phyloP scores from a whole-genome alignment of 2,329 filamentous ascomycete genomes.

The Xylaria digitata region DNA sequence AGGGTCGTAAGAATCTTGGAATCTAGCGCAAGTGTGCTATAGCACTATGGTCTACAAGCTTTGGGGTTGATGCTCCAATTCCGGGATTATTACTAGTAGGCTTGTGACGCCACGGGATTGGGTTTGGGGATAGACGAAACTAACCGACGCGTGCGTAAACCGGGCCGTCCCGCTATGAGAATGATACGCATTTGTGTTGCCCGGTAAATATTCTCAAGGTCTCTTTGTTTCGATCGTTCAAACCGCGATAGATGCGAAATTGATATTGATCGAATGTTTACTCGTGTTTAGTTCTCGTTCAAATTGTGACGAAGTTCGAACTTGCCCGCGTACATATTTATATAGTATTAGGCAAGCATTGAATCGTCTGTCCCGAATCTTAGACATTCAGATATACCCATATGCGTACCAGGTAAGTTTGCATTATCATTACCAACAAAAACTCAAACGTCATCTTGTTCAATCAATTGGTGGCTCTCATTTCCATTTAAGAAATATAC shows the following conservation, averaged over 20 bases:
- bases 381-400: background rate
- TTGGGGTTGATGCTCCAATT: background rate
- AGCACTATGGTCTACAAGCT: background rate
- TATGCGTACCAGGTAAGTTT: conserved; percentile 12
- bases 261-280: background rate
- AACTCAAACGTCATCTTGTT: background rate
- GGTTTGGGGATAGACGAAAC: conserved; percentile 5
- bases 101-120: background rate
- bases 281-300: background rate
- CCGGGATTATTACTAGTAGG: conserved; percentile 3
- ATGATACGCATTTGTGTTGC: conserved; percentile 28
- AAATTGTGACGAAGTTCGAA: background rate
- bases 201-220: background rate
- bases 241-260: background rate
- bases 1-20: background rate
- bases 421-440: conserved; percentile 3
- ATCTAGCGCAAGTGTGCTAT: background rate
- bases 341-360: background rate
- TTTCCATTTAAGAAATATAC: no score
- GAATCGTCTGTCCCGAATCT: background rate
- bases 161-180: conserved; percentile 34
- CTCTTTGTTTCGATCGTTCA: background rate
- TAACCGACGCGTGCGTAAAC: conserved; percentile 17
- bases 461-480: no score
- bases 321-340: background rate